Evolutionary conservation across 1,284 basidiomycete species (phyloP), one percentile per base, ranked within the genome.

Genomic region (Ganoderma meredithae): DNA sequence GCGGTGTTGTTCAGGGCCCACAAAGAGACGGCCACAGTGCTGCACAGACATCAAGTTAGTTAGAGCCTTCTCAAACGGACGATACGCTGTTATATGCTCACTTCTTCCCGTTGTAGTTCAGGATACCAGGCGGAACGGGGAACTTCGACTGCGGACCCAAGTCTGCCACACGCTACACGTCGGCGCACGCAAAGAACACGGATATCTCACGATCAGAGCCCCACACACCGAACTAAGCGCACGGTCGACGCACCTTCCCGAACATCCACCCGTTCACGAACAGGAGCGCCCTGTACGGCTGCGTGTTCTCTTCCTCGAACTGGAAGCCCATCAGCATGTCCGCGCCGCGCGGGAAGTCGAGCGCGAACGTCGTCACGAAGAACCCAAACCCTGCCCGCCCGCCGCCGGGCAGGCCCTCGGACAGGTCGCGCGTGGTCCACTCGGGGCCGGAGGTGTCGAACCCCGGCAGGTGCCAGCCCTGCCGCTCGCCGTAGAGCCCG

Each of bases 241-340:
- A 31, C 17, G 10, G 19, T 10, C 58, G 58, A 72, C 84, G 62
- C 72, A 88, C 92, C 91, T 93, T 94, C 12, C 93, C 93, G 86
- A 93, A 93, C 85, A 90, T 89, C 93, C 93, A 95, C 25, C 93
- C 93, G 73, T 95, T 95, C 31, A 95, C 90, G 70, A 91, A 95
- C 60, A 95, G 71, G 53, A 88, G 81, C 3, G 90, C 91, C 33
- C 93, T 85, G 75, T 93, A 95, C 25, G 90, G 83, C 68, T 90
- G 83, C 2, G 58, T 60, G 65, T 65, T 60, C 63, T 25, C 49
- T 52, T 8, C 49, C 67, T 65, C 85, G 74, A 94, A 94, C 1
- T 83, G 86, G 76, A 94, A 93, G 31, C 88, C 90, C 73, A 93
- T 79, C 67, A 86, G 84, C 8, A 87, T 85, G 75, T 94, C 93